Evolutionary conservation across 2,329 filamentous ascomycete species (phyloP).

Genomic region (Penicillium sp.): DNA sequence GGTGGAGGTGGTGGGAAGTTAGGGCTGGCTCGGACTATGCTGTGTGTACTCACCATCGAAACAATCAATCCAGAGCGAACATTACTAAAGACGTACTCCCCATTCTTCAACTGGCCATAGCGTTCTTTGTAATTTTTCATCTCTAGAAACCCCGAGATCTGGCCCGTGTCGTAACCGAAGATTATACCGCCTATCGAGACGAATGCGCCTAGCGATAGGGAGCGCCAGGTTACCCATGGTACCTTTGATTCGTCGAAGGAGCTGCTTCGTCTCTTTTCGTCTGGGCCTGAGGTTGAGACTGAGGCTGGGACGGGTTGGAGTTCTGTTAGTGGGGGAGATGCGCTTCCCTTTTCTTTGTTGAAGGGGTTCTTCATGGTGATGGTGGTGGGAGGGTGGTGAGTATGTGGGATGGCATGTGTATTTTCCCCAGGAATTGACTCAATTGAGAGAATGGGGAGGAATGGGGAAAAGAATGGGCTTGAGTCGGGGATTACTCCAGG

Average conservation of each 20-base stretch:
- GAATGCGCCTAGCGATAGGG: constrained; percentile 45
- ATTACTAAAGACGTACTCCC: constrained; percentile 43
- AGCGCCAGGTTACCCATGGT: constrained; percentile 42
- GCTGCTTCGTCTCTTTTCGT: constrained; percentile 21
- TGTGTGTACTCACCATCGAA: constrained; percentile 31
- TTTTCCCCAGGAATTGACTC: no score
- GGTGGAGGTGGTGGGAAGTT: no score
- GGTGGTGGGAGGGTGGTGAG: neutral
- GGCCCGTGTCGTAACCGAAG: constrained; percentile 50
- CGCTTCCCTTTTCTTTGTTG: neutral
- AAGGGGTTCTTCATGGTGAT: constrained; percentile 18
- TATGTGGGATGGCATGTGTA: neutral
- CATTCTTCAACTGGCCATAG: constrained; percentile 41
- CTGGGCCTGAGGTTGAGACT: constrained; percentile 8
- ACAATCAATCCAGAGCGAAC: constrained; percentile 50
- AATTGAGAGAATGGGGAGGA: neutral
- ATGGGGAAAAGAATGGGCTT: no score
- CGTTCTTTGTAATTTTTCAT: constrained; percentile 47
- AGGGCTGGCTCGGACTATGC: constrained; percentile 27
- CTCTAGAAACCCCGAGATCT: constrained; percentile 49
- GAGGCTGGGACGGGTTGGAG: neutral
- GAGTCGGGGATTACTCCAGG: no score
- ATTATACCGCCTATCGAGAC: constrained; percentile 53
- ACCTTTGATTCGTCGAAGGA: constrained; percentile 32
- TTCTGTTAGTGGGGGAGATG: neutral